phyloP scores from a whole-genome alignment of 1,139 yeast genomes.

The Saccharomyces hybrid region DNA sequence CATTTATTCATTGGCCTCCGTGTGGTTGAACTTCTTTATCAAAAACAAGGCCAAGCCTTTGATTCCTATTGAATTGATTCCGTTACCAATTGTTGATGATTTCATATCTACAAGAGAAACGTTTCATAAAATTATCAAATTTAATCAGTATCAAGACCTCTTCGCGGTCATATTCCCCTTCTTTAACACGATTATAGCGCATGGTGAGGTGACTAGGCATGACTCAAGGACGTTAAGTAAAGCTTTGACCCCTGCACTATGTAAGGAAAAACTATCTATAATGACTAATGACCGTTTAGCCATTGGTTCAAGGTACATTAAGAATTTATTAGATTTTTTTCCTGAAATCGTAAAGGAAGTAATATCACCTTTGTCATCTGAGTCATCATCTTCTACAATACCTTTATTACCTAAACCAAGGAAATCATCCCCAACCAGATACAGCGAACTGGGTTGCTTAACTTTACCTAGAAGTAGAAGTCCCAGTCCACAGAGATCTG shows the following conservation, averaged over 20 bases:
- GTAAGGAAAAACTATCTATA: constrained; percentile 44
- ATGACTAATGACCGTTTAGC: constrained; percentile 41
- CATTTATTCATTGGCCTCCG: constrained; percentile 49
- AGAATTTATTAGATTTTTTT: constrained; percentile 45
- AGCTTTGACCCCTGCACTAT: constrained; percentile 44
- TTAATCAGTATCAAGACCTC: constrained; percentile 27
- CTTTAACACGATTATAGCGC: constrained; percentile 34
- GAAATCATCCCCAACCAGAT: constrained; percentile 21
- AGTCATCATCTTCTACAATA: constrained; percentile 4
- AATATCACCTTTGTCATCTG: background rate
- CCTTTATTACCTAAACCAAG: constrained; percentile 28
- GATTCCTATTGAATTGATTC: constrained; percentile 39
- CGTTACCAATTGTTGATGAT: constrained; percentile 44
- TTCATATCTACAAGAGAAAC: constrained; percentile 35
- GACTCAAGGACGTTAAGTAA: constrained; percentile 41
- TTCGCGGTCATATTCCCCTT: constrained; percentile 40
- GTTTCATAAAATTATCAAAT: constrained; percentile 33
- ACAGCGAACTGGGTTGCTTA: constrained; percentile 6
- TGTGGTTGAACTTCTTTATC: constrained; percentile 42
- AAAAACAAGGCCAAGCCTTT: constrained; percentile 41
- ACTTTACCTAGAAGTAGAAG: constrained; percentile 7
- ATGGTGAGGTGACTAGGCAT: constrained; percentile 39
- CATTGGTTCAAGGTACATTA: constrained; percentile 45
- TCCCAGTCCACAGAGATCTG: constrained; percentile 7
- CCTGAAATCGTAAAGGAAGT: constrained; percentile 15